These are phyloP conservation scores for Colletotrichum sp. DNA, from an alignment of 2,329 filamentous ascomycete genomes.

Conservation along the genomic window DNA sequence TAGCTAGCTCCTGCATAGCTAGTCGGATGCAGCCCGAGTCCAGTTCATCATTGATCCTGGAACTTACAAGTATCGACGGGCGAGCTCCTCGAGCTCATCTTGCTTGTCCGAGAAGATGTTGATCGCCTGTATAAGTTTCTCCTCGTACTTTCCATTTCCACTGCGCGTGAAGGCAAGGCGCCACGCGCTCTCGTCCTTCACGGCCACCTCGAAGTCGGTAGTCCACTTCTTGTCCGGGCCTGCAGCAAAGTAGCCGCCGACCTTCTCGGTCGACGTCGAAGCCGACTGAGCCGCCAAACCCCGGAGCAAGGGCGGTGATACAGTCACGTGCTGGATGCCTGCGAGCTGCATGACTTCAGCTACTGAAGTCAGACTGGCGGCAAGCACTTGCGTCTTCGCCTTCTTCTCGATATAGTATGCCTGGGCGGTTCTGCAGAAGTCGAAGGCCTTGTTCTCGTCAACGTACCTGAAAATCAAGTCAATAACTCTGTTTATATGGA, in stretches of 20 bases:
- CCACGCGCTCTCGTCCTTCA: slow-evolving; percentile 51
- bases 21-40: background rate
- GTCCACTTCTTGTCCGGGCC: slow-evolving; percentile 29
- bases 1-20: background rate
- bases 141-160: slow-evolving; percentile 49
- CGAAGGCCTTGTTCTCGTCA: slow-evolving; percentile 53
- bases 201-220: slow-evolving; percentile 17
- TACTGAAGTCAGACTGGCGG: slow-evolving; percentile 60
- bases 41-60: background rate
- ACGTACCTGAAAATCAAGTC: slow-evolving; percentile 41
- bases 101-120: slow-evolving; percentile 64
- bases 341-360: slow-evolving; percentile 64
- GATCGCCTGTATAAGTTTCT: slow-evolving; percentile 58
- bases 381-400: slow-evolving; percentile 55
- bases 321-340: slow-evolving; percentile 63
- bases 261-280: slow-evolving; percentile 32
- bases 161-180: slow-evolving; percentile 55
- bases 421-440: slow-evolving; percentile 56
- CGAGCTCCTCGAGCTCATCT: slow-evolving; percentile 49
- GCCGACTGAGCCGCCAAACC: slow-evolving; percentile 45
- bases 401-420: slow-evolving; percentile 50
- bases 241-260: slow-evolving; percentile 33
- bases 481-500: background rate
- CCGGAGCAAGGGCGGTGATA: slow-evolving; percentile 57
- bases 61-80: background rate